These are phyloP conservation scores for Melanomma pulvis-pyrius DNA, from an alignment of 495 filamentous ascomycete genomes.

Conservation along the genomic window DNA sequence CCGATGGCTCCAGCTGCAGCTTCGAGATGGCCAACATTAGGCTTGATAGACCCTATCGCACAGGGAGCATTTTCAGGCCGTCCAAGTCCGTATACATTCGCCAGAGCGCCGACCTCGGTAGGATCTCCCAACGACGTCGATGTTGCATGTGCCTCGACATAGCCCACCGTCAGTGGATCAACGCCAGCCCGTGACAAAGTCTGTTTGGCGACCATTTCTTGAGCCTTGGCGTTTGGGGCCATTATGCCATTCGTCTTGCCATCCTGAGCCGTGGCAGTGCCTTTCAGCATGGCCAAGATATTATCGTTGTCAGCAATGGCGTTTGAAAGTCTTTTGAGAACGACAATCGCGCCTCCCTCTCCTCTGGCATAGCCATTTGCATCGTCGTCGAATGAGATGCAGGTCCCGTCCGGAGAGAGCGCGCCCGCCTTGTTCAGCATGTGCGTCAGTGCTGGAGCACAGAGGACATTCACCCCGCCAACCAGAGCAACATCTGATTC, in stretches of 20 bases:
- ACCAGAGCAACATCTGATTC: no score
- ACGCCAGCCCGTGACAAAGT: constrained; percentile 19
- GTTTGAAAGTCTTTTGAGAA: constrained; percentile 11
- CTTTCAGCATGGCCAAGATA: constrained; percentile 27
- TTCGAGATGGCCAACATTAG: constrained; percentile 54
- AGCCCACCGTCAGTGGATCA: constrained; percentile 40
- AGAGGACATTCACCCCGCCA: no score
- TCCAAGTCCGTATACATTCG: constrained; percentile 36
- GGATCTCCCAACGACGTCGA: constrained; percentile 52
- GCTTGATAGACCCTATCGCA: constrained; percentile 49
- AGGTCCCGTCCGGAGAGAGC: no score
- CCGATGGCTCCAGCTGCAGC: constrained; percentile 49
- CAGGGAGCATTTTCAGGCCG: constrained; percentile 7
- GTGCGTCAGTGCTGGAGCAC: no score
- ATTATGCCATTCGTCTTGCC: constrained; percentile 33
- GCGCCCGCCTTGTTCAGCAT: no score
- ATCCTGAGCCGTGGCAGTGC: constrained; percentile 23
- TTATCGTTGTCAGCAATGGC: constrained; percentile 23
- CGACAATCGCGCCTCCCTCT: no score
- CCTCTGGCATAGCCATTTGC: no score
- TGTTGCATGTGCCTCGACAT: constrained; percentile 54
- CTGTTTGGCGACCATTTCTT: constrained; percentile 24
- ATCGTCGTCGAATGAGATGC: no score
- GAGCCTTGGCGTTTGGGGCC: constrained; percentile 26
- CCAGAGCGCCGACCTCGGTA: constrained; percentile 45